Evolutionary conservation across 257 asterid species (phyloP).

Genomic region (Plantago major): DNA sequence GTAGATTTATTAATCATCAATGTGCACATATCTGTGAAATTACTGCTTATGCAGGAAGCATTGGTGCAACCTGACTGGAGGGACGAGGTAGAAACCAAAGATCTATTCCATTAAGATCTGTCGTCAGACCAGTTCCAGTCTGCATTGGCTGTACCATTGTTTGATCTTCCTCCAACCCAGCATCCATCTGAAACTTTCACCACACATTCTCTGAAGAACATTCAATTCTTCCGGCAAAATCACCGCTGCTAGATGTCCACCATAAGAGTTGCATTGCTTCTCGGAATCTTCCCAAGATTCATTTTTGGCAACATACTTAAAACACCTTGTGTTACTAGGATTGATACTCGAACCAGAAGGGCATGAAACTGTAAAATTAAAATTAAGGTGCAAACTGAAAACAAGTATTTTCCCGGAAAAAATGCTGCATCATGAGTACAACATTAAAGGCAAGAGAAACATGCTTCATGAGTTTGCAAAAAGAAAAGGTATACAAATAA

Average conservation of each 20-base stretch:
- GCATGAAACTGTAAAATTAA: conserved; percentile 47
- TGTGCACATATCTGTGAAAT: conserved; percentile 45
- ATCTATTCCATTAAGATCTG: conserved; percentile 49
- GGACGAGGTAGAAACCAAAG: conserved; percentile 26
- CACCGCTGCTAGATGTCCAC: conserved; percentile 68
- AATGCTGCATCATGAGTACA: background rate
- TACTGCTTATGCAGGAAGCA: conserved; percentile 36
- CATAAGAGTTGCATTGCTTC: conserved; percentile 44
- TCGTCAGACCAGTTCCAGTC: conserved; percentile 80
- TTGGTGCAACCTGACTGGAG: conserved; percentile 41
- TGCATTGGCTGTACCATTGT: conserved; percentile 23
- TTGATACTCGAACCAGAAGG: conserved; percentile 56
- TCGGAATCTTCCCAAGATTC: conserved; percentile 77
- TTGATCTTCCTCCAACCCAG: conserved; percentile 82
- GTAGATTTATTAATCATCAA: conserved; percentile 42
- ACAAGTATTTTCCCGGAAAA: background rate
- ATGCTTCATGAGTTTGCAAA: no score
- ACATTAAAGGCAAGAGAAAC: no score
- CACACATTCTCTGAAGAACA: conserved; percentile 50
- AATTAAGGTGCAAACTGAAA: background rate
- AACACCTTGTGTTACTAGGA: conserved; percentile 51
- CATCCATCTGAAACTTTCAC: conserved; percentile 49
- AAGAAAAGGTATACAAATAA: no score
- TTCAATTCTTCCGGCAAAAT: conserved; percentile 49
- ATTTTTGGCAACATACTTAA: conserved; percentile 34